phyloP scores from a whole-genome alignment of 2,329 filamentous ascomycete species.

The Thelonectria olida region DNA sequence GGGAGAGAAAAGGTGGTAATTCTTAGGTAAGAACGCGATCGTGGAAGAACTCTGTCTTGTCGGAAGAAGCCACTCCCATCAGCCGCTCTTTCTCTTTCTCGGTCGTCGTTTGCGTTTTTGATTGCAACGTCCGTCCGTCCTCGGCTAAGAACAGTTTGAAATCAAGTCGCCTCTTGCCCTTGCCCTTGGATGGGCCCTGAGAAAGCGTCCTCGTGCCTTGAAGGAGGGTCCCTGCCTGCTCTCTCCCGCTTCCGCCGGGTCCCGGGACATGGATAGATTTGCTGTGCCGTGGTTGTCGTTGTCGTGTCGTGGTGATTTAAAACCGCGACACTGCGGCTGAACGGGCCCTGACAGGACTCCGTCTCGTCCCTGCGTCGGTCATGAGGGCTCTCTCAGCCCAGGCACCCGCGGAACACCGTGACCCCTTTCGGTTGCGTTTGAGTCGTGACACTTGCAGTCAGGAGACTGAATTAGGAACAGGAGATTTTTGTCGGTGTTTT shows the following conservation, averaged over 20 bases:
- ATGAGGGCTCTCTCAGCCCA: slow-evolving; percentile 10
- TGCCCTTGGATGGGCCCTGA: neutral
- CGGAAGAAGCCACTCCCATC: too few species aligned
- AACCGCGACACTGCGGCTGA: too few species aligned
- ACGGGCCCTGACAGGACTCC: slow-evolving; percentile 2
- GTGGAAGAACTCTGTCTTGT: too few species aligned
- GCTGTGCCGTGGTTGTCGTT: neutral
- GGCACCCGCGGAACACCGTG: slow-evolving; percentile 5
- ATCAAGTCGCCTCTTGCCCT: slow-evolving; percentile 14
- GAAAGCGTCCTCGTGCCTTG: slow-evolving; percentile 14
- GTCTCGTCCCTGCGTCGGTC: neutral
- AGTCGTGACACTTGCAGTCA: slow-evolving; percentile 11
- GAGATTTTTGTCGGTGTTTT: slow-evolving; percentile 5
- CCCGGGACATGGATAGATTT: neutral
- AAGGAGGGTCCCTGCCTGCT: neutral
- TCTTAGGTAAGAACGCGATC: slow-evolving; percentile 13
- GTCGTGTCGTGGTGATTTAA: too few species aligned
- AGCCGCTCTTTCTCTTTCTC: too few species aligned
- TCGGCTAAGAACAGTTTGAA: slow-evolving; percentile 8
- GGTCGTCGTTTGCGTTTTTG: neutral
- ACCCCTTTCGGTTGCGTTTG: slow-evolving; percentile 2
- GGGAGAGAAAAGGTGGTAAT: neutral
- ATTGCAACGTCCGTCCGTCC: slow-evolving; percentile 17
- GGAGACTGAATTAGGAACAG: slow-evolving; percentile 17
- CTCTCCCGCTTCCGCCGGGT: slow-evolving; percentile 5